Conservation (phyloP, 768 basidiomycete species). For the Amylocystis lapponica region DNA sequence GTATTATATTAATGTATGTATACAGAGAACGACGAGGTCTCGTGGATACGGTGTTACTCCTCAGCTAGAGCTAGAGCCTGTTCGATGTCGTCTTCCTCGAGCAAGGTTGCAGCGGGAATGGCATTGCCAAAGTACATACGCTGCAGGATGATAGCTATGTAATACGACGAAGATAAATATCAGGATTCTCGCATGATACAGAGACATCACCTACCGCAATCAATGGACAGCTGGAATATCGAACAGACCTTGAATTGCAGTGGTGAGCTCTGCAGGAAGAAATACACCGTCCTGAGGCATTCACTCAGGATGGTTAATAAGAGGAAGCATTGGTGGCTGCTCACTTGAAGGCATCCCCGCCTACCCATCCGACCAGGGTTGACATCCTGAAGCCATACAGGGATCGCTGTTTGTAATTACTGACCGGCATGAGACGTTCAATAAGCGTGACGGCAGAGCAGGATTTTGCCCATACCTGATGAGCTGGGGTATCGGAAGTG, state of each 20-base stretch:
- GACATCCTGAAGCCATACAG: slow-evolving; percentile 82
- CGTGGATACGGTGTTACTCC: slow-evolving; percentile 44
- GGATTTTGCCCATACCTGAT: slow-evolving; percentile 44
- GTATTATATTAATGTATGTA: too few species aligned
- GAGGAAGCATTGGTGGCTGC: slow-evolving; percentile 9
- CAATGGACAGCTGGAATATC: slow-evolving; percentile 77
- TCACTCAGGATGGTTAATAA: neutral
- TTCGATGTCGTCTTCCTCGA: slow-evolving; percentile 64
- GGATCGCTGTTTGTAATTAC: slow-evolving; percentile 75
- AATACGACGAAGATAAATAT: neutral
- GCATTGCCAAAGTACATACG: slow-evolving; percentile 68
- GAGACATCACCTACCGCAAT: slow-evolving; percentile 49
- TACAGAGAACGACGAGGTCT: too few species aligned
- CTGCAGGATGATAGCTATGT: slow-evolving; percentile 63
- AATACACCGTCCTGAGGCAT: slow-evolving; percentile 60
- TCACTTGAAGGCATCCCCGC: slow-evolving; percentile 83
- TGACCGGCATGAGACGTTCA: slow-evolving; percentile 22
- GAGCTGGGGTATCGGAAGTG: slow-evolving; percentile 80
- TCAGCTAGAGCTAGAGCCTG: slow-evolving; percentile 65
- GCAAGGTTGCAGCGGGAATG: slow-evolving; percentile 47
- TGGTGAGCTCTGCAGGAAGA: slow-evolving; percentile 67
- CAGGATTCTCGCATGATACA: neutral
- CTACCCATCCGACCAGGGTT: slow-evolving; percentile 77
- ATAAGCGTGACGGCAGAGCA: neutral
- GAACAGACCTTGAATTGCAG: slow-evolving; percentile 81